Base-by-base conservation (phyloP, 2,329 filamentous ascomycete genomes). In the Curvularia lunata region DNA sequence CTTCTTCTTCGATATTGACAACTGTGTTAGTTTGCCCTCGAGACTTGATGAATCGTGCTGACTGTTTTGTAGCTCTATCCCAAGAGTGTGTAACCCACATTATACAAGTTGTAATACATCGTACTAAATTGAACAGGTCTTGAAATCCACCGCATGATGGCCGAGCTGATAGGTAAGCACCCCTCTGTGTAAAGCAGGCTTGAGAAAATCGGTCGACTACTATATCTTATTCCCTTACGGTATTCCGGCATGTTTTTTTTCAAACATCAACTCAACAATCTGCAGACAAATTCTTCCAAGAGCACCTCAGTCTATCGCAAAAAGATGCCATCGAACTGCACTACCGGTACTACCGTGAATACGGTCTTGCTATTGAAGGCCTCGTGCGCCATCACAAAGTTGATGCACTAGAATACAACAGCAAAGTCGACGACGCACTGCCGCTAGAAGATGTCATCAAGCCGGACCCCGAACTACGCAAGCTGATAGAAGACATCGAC, bases 341-440 rank as follows among this genome's bases (percentile, higher is more conserved):
- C 78, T 84, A 87, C 76, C 91, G 93, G 69, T 99, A 99, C 81
- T 99, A 98, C 81, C 89, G 88, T 71, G 92, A 91, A 76, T 99
- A 99, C 75, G 95, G 96, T 28, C 86, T 99, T n/a, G 95, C 95
- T 28, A 96, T 99, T 63, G 92, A 98, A 79, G 95, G 95, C 1
- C 85, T 99, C 1, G 91, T 97, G 37, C 88, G 92, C 9, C 91
- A 97, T 78, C 95, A 99, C 80, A 88, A 96, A 77, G 96, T 99
- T 69, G 91, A 98, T 71, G 91, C 95, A 1, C 83, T 99, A 5
- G 92, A 96, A 54, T 99, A 98, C 82, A 99, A 99, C 76, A 80
- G 85, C 64, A 89, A 96, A 78, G 95, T 99, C 12, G 95, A 99
- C 73, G 95, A 99, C 75, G 95, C 95, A 2, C 80, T 99, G 21